A percentile compares a stretch with the other conserved stretches of the same genome.
Conservation (phyloP, 2,329 filamentous ascomycete species). For the Diaporthe velutina region DNA sequence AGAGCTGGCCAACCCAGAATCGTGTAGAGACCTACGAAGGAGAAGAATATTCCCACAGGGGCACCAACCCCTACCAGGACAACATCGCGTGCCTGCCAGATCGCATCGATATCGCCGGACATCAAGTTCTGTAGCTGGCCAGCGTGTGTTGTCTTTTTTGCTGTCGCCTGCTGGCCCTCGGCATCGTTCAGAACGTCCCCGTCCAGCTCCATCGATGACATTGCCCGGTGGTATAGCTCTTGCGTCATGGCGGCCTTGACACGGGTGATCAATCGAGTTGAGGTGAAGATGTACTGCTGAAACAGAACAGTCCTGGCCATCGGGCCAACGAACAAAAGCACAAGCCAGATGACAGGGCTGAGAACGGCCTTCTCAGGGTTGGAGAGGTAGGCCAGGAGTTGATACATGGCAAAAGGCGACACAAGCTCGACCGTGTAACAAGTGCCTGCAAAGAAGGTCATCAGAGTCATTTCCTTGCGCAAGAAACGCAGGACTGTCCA, state of each 20-base stretch:
- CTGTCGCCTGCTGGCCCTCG: conserved; percentile 42
- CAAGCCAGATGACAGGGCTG: conserved; percentile 58
- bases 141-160: conserved; percentile 42
- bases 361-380: conserved; percentile 50
- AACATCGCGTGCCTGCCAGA: conserved; percentile 65
- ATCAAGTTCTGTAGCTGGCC: conserved; percentile 60
- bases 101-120: conserved; percentile 69
- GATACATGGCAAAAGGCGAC: conserved; percentile 66
- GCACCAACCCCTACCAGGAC: conserved; percentile 60
- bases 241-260: conserved; percentile 69
- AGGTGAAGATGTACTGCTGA: conserved; percentile 70
- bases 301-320: conserved; percentile 61
- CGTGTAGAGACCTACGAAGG: conserved; percentile 65
- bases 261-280: conserved; percentile 68
- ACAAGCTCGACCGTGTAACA: conserved; percentile 62
- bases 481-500: conserved; percentile 61
- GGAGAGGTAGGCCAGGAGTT: conserved; percentile 64
- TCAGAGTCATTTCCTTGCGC: conserved; percentile 56
- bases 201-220: conserved; percentile 68
- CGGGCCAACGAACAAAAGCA: conserved; percentile 66
- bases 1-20: conserved; percentile 69
- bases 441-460: conserved; percentile 57
- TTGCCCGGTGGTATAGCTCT: conserved; percentile 68
- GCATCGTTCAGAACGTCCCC: conserved; percentile 61
- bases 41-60: conserved; percentile 60